Evolutionary conservation across 371 early-diverging fungal genomes (phyloP), one percentile per base, ranked within the genome.

Genomic region (Lichtheimia ornata): DNA sequence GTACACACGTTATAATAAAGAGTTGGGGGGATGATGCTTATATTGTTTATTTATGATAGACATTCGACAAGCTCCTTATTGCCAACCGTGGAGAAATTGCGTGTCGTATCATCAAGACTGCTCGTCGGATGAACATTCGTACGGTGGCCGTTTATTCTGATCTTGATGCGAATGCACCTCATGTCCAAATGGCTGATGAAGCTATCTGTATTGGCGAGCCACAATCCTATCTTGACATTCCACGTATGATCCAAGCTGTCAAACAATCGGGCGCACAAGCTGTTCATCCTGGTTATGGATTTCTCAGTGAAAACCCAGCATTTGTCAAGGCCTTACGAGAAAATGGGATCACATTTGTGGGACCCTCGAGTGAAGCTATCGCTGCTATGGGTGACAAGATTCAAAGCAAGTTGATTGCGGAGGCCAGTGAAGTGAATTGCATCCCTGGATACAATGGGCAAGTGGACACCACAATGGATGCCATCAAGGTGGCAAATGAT

Each of bases 321-420:
- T 93, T 93, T 83, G 91, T 86, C n/a, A 62, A 77, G 61, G 77
- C 77, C 12, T 74, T 89, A 11, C 79, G 84, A 27, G 66, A 79
- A 24, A 80, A 79, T 0, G 84, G 84, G 3, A 81, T 91, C n/a
- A 74, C 69, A 13, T 93, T 93, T 67, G 90, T 93, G 20, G 94
- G 94, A 11, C 94, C 94, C 2, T 72, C 75, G 7, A 85, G 84
- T 17, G 70, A 81, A 52, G 86, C 95, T 4, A 96, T 97, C 76
- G 86, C 86, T 5, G 88, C 87, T 43, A 96, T 97, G 89, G 97
- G 97, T 41, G 95, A 96, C 76, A 96, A 97, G 82, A 93, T 94
- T 61, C 81, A 86, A 30, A 71, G 75, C 59, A 92, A 90, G 67
- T 72, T 82, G 22, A 80, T 89, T 44, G 91, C 92, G 15, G 76